A percentile compares a stretch with the other conserved stretches of the same genome.
These are phyloP conservation scores for Mucor racemosus DNA, from an alignment of 371 early-diverging fungal genomes.

Conservation along the genomic window DNA sequence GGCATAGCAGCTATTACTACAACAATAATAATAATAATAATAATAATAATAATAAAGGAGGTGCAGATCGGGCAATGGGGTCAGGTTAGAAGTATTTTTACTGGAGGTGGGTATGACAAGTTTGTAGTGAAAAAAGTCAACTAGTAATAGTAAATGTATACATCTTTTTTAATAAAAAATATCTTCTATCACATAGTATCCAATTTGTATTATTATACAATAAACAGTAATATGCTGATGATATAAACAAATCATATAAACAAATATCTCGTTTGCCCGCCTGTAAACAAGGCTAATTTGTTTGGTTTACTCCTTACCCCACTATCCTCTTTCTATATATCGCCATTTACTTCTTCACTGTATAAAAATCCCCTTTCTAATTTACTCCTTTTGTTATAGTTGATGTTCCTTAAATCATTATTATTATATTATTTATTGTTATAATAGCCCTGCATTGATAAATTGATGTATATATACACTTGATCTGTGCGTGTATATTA, in stretches of 20 bases:
- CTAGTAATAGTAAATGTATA: neutral
- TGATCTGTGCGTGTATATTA: slow-evolving; percentile 10
- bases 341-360: slow-evolving; percentile 18
- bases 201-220: neutral
- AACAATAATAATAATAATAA: neutral
- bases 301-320: slow-evolving; percentile 23
- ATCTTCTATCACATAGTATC: neutral
- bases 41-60: slow-evolving; percentile 9
- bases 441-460: slow-evolving; percentile 16
- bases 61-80: slow-evolving; percentile 13
- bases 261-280: slow-evolving; percentile 14
- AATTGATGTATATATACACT: neutral
- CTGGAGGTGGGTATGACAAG: neutral
- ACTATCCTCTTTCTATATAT: slow-evolving; percentile 18
- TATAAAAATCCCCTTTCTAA: slow-evolving; percentile 4
- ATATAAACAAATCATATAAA: slow-evolving; percentile 13
- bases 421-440: slow-evolving; percentile 2
- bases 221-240: slow-evolving; percentile 31
- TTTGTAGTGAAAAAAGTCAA: too few species aligned
- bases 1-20: slow-evolving; percentile 10
- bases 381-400: slow-evolving; percentile 1
- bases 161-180: too few species aligned
- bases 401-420: slow-evolving; percentile 7
- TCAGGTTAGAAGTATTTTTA: slow-evolving; percentile 9
- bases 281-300: slow-evolving; percentile 1